These are phyloP conservation scores for Rhizopogon roseolus DNA, from an alignment of 768 basidiomycete genomes.

Conservation along the genomic window DNA sequence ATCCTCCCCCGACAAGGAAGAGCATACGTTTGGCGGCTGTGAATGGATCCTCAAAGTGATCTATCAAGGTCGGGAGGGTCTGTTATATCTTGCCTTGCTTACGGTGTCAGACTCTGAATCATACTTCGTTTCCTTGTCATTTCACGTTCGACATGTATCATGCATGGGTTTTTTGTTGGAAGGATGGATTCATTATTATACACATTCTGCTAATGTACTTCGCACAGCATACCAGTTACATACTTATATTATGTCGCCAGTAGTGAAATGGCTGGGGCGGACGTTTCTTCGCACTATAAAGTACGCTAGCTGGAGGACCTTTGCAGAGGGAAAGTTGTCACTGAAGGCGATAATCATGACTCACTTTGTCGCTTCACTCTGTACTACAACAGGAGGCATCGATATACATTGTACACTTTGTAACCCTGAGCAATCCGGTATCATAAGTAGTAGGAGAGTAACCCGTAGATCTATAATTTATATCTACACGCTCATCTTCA, in stretches of 20 bases:
- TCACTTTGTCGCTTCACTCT: no score
- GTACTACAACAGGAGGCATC: background rate
- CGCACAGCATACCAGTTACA: background rate
- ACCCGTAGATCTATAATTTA: background rate
- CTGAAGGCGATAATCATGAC: no score
- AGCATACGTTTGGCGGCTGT: conserved; percentile 9
- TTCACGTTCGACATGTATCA: background rate
- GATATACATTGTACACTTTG: background rate
- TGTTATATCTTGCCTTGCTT: background rate
- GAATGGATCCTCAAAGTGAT: background rate
- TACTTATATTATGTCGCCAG: background rate
- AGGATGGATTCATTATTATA: background rate
- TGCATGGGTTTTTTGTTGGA: background rate
- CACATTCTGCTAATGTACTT: background rate
- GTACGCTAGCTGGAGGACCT: no score
- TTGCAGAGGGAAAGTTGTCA: no score
- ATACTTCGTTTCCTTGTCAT: background rate
- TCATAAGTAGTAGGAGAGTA: background rate
- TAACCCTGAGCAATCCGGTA: background rate
- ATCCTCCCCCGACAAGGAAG: conserved; percentile 17
- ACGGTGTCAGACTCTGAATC: background rate
- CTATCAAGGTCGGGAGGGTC: background rate
- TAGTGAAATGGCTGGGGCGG: no score
- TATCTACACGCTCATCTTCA: conserved; percentile 90
- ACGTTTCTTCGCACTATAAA: no score